These are phyloP conservation scores for Hyaloraphidium curvatum DNA, from an alignment of 192 early-diverging fungal genomes.

Conservation along the genomic window DNA sequence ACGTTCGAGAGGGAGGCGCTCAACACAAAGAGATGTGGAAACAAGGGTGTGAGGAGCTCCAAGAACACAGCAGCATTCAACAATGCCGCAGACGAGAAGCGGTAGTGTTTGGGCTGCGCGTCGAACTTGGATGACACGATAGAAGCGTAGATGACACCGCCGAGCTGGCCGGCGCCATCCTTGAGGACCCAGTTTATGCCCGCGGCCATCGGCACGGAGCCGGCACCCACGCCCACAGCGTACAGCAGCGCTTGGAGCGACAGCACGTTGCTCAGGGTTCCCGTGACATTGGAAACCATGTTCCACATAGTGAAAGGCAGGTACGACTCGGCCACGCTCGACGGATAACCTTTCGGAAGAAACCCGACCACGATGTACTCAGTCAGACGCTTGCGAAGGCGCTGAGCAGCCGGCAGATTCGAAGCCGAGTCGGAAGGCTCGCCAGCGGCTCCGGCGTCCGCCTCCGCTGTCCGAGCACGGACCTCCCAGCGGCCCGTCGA, in stretches of 20 bases:
- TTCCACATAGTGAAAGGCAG: constrained; percentile 54
- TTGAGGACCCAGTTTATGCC: constrained; percentile 84
- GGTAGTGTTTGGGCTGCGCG: constrained; percentile 60
- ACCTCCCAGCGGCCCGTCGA: too few relatives aligned
- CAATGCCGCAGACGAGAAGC: constrained; percentile 46
- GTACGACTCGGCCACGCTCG: constrained; percentile 55
- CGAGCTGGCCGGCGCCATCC: constrained; percentile 70
- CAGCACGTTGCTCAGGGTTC: constrained; percentile 58
- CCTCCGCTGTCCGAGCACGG: too few relatives aligned
- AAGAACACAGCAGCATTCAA: constrained; percentile 55
- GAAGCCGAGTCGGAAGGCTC: too few relatives aligned
- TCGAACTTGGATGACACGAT: constrained; percentile 57
- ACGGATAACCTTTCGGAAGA: constrained; percentile 54
- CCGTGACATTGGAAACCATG: constrained; percentile 55
- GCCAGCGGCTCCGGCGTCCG: too few relatives aligned
- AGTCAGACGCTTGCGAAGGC: too few relatives aligned
- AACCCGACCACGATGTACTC: constrained; percentile 30
- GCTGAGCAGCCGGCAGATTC: too few relatives aligned
- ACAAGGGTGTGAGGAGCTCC: constrained; percentile 60
- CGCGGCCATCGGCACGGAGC: constrained; percentile 35
- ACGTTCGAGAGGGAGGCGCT: constrained; percentile 64
- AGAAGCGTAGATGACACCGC: constrained; percentile 66
- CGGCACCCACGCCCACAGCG: constrained; percentile 60
- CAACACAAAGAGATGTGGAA: constrained; percentile 51
- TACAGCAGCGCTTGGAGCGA: constrained; percentile 69